phyloP scores from a whole-genome alignment of 2,329 filamentous ascomycete genomes.

The Cladophialophora chaetospira region DNA sequence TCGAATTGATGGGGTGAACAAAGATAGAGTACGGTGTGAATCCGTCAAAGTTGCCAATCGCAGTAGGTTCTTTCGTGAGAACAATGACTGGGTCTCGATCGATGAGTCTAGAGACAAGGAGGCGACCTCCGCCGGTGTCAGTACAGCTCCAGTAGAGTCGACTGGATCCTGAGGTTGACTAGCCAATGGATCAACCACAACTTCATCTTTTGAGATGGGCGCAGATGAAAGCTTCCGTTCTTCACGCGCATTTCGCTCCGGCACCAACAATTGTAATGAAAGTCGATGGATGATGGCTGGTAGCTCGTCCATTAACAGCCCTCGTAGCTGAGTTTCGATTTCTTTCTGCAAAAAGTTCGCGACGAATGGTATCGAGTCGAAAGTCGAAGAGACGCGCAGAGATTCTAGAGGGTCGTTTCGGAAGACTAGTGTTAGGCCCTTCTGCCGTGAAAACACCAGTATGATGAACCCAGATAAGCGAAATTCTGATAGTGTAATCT shows the following conservation, averaged over 20 bases:
- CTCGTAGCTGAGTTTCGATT: constrained; percentile 89
- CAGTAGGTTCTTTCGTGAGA: constrained; percentile 91
- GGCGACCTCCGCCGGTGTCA: constrained; percentile 75
- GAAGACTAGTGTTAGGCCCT: constrained; percentile 94
- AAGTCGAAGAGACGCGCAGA: constrained; percentile 96
- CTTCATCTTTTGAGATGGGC: constrained; percentile 59
- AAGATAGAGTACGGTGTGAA: constrained; percentile 84
- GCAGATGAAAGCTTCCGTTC: constrained; percentile 55
- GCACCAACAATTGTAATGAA: constrained; percentile 84
- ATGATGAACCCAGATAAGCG: constrained; percentile 97
- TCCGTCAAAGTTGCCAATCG: constrained; percentile 80
- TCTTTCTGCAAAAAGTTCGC: constrained; percentile 95
- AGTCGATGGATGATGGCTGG: constrained; percentile 94
- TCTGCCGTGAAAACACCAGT: constrained; percentile 94
- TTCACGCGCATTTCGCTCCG: constrained; percentile 75
- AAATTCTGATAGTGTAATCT: constrained; percentile 94
- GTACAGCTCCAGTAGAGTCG: constrained; percentile 73
- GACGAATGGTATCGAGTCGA: constrained; percentile 98
- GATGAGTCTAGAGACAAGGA: constrained; percentile 77
- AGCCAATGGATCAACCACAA: constrained; percentile 75
- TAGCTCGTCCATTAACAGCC: constrained; percentile 95
- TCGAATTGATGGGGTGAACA: constrained; percentile 87
- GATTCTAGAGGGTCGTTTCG: constrained; percentile 97
- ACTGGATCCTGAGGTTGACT: constrained; percentile 80
- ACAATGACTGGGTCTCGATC: constrained; percentile 81